These are phyloP conservation scores for Exsudoporus frostii DNA, from an alignment of 768 basidiomycete species.

Conservation along the genomic window DNA sequence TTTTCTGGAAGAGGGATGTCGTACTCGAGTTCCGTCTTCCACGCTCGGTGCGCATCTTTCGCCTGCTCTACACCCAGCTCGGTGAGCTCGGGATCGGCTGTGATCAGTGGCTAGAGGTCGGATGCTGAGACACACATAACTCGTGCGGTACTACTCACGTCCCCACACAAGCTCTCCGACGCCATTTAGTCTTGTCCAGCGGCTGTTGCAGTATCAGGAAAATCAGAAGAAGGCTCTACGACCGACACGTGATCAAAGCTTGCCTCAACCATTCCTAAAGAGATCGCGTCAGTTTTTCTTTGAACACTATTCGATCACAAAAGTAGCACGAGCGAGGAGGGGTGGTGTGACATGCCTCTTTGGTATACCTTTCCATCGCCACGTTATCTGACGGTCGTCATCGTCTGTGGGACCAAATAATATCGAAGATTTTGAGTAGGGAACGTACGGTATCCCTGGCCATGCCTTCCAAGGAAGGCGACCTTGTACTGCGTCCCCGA, in stretches of 20 bases:
- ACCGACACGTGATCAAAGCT: slow-evolving; percentile 17
- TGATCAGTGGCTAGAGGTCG: not conserved
- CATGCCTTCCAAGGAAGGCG: slow-evolving; percentile 65
- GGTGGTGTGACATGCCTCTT: slow-evolving; percentile 29
- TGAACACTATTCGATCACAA: not conserved
- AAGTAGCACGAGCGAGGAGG: not conserved
- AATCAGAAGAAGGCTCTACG: not conserved
- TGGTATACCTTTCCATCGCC: slow-evolving; percentile 63
- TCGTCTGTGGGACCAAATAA: slow-evolving; percentile 31
- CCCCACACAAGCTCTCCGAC: slow-evolving; percentile 73
- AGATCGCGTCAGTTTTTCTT: not conserved
- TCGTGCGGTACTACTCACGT: slow-evolving; percentile 44
- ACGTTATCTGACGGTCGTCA: slow-evolving; percentile 66
- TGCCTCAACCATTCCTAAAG: slow-evolving; percentile 60
- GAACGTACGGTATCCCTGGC: slow-evolving; percentile 66
- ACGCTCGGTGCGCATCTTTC: slow-evolving; percentile 38
- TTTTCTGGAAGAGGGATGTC: slow-evolving; percentile 50
- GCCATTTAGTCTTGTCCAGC: slow-evolving; percentile 59
- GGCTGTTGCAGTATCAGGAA: slow-evolving; percentile 34
- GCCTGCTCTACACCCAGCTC: slow-evolving; percentile 57
- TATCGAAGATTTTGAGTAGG: not conserved
- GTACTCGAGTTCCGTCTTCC: slow-evolving; percentile 44
- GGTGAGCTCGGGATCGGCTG: slow-evolving; percentile 69
- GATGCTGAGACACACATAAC: not conserved
- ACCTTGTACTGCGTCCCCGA: slow-evolving; percentile 52